Percentiles rank a stretch among this genome's conserved stretches.
These are phyloP conservation scores for Camellia sinensis DNA, from an alignment of 148 eudicot species.

Conservation along the genomic window DNA sequence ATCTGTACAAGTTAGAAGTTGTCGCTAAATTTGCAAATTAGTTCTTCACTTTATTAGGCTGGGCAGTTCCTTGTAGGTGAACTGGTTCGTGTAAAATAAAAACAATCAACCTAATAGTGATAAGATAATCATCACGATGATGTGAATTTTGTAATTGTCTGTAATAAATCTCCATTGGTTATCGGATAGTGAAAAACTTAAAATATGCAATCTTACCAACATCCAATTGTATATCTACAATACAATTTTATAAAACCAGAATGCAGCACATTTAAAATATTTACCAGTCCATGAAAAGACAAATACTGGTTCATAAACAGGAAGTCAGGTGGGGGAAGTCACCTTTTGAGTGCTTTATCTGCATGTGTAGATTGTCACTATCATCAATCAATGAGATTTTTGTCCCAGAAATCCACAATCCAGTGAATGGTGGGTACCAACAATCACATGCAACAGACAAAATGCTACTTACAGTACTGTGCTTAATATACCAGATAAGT, in stretches of 20 bases:
- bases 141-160: neutral
- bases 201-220: neutral
- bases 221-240: neutral
- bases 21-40: neutral
- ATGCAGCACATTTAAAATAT: neutral
- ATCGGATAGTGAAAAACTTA: neutral
- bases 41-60: neutral
- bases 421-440: constrained; percentile 1
- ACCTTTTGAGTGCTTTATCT: neutral
- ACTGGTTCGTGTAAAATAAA: neutral
- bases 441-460: neutral
- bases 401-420: neutral
- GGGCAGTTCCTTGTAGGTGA: neutral
- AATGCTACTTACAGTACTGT: neutral
- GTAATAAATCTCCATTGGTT: neutral
- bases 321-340: neutral
- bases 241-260: neutral
- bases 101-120: too few species aligned
- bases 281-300: neutral
- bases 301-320: neutral
- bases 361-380: neutral
- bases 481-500: neutral
- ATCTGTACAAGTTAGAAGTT: neutral
- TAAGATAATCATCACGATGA: too few species aligned
- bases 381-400: constrained; percentile 3